Percentiles rank a stretch among this genome's conserved stretches.
These are phyloP conservation scores for Phialophora macrospora DNA, from an alignment of 2,329 filamentous ascomycete genomes.

Conservation along the genomic window DNA sequence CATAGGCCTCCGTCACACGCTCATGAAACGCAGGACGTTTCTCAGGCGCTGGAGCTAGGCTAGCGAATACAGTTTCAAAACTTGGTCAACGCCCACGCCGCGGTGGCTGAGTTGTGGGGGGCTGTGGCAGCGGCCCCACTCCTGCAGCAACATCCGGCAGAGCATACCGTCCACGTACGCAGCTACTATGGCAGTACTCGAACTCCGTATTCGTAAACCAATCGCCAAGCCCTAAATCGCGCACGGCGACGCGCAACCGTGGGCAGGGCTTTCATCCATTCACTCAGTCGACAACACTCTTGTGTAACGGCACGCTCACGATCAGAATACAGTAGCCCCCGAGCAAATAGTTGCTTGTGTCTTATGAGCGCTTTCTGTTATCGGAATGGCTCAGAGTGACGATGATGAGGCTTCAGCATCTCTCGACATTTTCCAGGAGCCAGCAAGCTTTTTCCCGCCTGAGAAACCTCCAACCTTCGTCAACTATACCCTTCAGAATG, in stretches of 20 bases:
- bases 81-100: not conserved
- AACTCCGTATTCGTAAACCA: too few relatives aligned
- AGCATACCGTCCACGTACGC: not conserved
- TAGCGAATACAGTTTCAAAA: not conserved
- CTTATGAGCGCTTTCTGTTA: not conserved
- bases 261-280: not conserved
- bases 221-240: not conserved
- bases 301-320: not conserved
- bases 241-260: not conserved
- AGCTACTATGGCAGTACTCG: not conserved
- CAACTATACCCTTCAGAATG: conserved; percentile 70
- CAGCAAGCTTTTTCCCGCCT: conserved; percentile 77
- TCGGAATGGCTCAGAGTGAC: conserved; percentile 22
- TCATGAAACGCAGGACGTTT: not conserved
- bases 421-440: conserved; percentile 74
- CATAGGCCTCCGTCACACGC: too few relatives aligned
- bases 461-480: conserved; percentile 76
- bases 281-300: not conserved
- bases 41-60: not conserved
- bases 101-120: not conserved
- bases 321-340: not conserved
- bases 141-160: not conserved
- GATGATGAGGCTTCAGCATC: conserved; percentile 46
- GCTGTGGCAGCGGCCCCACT: too few relatives aligned
- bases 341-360: not conserved